phyloP scores from a whole-genome alignment of 192 early-diverging fungal species.

The Linnemannia hyalina region DNA sequence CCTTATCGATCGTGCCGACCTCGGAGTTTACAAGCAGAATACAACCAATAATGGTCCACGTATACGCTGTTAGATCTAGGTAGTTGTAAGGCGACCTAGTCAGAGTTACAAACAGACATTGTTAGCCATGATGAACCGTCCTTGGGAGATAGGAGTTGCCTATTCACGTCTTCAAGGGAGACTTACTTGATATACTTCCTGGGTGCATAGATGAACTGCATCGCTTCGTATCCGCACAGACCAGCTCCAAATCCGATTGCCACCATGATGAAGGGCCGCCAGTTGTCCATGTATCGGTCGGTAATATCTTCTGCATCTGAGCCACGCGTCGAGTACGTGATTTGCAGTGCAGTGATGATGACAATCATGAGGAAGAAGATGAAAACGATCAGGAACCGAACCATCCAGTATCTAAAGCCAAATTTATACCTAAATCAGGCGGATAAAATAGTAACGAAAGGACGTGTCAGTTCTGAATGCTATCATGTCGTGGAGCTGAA shows the following conservation, averaged over 20 bases:
- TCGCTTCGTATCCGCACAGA: conserved; percentile 23
- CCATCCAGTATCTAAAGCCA: conserved; percentile 33
- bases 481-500: neutral
- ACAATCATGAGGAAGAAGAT: conserved; percentile 35
- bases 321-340: neutral
- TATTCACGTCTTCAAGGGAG: neutral
- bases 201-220: conserved; percentile 37
- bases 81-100: conserved; percentile 48
- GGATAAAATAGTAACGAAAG: neutral
- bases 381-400: conserved; percentile 23
- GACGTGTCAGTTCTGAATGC: neutral
- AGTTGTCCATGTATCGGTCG: conserved; percentile 3
- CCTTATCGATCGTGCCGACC: neutral
- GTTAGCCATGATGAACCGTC: neutral
- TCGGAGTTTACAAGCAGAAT: conserved; percentile 10
- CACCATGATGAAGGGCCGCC: conserved; percentile 23
- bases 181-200: conserved; percentile 34
- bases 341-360: conserved; percentile 33
- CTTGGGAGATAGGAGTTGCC: neutral
- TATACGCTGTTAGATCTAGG: conserved; percentile 35
- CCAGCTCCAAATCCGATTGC: conserved; percentile 23
- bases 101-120: neutral
- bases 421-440: conserved; percentile 39
- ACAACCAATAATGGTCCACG: conserved; percentile 29
- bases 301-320: neutral